Percentiles rank a stretch among this genome's conserved stretches.
These are phyloP conservation scores for Salix viminalis DNA, from an alignment of 345 rosid genomes.

Conservation along the genomic window DNA sequence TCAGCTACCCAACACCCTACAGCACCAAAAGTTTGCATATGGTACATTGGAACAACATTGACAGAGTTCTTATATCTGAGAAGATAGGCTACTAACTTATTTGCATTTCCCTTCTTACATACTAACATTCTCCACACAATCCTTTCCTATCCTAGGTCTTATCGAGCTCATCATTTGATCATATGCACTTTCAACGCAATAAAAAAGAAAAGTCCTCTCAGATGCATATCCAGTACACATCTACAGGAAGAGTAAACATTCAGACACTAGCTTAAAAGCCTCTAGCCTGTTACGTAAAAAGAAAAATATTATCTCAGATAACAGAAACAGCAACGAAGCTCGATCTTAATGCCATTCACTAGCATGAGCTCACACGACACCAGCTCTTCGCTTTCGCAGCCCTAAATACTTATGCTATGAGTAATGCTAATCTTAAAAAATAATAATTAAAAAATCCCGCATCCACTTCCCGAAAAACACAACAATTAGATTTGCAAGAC, in stretches of 20 bases:
- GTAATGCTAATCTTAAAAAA: not conserved
- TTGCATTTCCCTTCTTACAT: not conserved
- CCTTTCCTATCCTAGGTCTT: not conserved
- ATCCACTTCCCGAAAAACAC: not conserved
- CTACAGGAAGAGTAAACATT: not conserved
- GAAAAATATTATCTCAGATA: not conserved
- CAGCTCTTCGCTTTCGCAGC: not conserved
- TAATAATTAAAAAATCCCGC: no score
- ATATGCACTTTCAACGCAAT: not conserved
- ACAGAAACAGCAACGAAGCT: not conserved
- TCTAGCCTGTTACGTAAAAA: not conserved
- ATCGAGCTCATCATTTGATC: not conserved
- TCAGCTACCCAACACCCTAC: no score
- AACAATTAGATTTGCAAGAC: not conserved
- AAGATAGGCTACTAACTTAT: not conserved
- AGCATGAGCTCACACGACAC: not conserved
- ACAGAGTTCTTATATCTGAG: not conserved
- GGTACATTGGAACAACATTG: not conserved
- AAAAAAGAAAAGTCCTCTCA: not conserved
- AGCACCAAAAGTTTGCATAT: no score
- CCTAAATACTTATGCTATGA: not conserved
- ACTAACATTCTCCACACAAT: not conserved
- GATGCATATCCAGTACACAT: not conserved
- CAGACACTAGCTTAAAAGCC: not conserved
- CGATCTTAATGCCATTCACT: not conserved